Evolutionary conservation across 768 basidiomycete genomes (phyloP).

Genomic region (Phaeotremella skinneri): DNA sequence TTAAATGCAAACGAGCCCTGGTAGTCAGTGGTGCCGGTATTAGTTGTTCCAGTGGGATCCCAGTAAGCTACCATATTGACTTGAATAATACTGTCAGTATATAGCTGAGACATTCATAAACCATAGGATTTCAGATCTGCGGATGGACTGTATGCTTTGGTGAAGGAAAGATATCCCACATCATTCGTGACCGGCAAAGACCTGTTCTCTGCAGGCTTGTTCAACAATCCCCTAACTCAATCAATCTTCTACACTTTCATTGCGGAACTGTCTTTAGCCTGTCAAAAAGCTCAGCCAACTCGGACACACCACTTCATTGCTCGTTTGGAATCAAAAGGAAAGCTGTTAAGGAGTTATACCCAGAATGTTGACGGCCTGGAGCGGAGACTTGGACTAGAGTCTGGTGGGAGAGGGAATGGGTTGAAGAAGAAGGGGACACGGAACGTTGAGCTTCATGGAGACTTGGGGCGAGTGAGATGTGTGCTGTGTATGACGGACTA

Average conservation of each 20-base stretch:
- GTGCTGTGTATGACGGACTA: conserved; percentile 76
- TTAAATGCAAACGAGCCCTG: conserved; percentile 80
- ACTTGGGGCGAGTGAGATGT: conserved; percentile 87
- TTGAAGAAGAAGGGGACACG: conserved; percentile 69
- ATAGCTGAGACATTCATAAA: neutral
- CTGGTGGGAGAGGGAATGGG: conserved; percentile 64
- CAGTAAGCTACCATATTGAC: conserved; percentile 62
- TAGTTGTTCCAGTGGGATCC: conserved; percentile 93
- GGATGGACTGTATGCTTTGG: conserved; percentile 84
- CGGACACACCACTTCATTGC: conserved; percentile 86
- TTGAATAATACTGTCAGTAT: no score
- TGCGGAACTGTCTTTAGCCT: conserved; percentile 78
- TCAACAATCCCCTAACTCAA: conserved; percentile 79
- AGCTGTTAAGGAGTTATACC: conserved; percentile 84
- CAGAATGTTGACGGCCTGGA: conserved; percentile 98
- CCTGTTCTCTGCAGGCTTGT: conserved; percentile 88
- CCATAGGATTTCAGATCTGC: conserved; percentile 91
- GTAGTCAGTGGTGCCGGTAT: conserved; percentile 94
- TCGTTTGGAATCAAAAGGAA: conserved; percentile 75
- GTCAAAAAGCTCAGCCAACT: conserved; percentile 64
- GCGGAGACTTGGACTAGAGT: conserved; percentile 70
- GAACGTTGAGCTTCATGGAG: conserved; percentile 91
- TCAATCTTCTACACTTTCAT: conserved; percentile 94
- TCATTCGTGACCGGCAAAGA: conserved; percentile 86
- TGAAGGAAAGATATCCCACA: conserved; percentile 79